These are phyloP conservation scores for Suillus fuscotomentosus DNA, from an alignment of 768 basidiomycete genomes.

Conservation along the genomic window DNA sequence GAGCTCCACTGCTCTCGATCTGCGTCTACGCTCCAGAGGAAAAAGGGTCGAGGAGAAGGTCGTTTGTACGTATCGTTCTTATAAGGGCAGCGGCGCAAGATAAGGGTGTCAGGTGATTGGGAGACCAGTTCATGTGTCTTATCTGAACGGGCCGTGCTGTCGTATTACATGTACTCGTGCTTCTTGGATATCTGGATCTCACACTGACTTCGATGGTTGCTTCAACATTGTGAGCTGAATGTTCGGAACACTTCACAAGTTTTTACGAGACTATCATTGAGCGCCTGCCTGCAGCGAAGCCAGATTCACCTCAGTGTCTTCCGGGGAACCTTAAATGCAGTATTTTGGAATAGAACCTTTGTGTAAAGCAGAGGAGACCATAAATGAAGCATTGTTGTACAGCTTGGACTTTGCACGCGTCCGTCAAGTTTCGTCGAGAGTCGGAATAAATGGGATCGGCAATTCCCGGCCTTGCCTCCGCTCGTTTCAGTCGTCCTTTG, in stretches of 20 bases:
- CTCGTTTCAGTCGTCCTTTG: conserved; percentile 12
- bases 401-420: background rate
- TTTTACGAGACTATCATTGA: background rate
- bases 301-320: background rate
- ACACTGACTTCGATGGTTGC: background rate
- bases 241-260: background rate
- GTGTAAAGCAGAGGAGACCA: background rate
- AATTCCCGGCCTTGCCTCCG: conserved; percentile 25
- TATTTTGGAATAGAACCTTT: background rate
- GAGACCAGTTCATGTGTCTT: background rate
- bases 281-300: background rate
- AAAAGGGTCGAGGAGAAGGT: background rate
- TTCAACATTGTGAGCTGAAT: background rate
- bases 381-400: background rate
- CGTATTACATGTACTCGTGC: background rate
- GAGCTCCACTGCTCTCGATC: background rate
- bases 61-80: background rate
- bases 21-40: background rate
- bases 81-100: background rate
- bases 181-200: background rate
- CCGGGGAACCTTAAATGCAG: background rate
- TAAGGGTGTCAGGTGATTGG: conserved; percentile 4
- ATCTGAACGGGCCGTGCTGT: background rate
- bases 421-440: conserved; percentile 10
- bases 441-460: conserved; percentile 21